Base-by-base conservation (phyloP, 305 asterid species). In the Plantago lanceolata region DNA sequence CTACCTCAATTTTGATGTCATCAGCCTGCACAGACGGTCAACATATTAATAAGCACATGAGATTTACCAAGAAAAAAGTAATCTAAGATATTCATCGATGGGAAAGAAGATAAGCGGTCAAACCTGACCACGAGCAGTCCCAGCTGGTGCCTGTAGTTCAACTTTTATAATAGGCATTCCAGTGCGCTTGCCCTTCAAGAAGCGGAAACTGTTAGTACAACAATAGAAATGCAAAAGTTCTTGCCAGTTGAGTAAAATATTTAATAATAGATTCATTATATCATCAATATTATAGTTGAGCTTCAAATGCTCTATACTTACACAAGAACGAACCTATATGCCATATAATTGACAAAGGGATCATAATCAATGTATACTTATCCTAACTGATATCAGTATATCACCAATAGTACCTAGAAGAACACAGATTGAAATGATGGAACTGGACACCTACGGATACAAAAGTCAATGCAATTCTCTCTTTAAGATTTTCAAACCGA, bases 61-160 rank as follows among this genome's bases (percentile, higher is more conserved):
- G 4, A 61, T 61, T 18, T 57, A 50, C 52, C 58, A 64, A 66
- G 26, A 19, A 58, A 19, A 51, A 64, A 54, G 15, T 63, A 61
- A 26, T 11, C 1, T 15, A 26, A 62, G 48, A 49, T 29, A 9
- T 51, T 65, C 45, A 62, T 54, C 64, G 18, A 37, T 40, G 67
- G 56, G 45, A 55, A 60, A 21, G 65, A 60, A 1, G 35, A 9
- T 26, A 19, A 19, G 20, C 14, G 35, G 65, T 57, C 79, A 69
- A 61, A 93, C 99, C 99, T 86, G 96, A 50, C 99, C 99, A 51
- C 93, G 91, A 29, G 96, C 99, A 74, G 95, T 85, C 26, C 99
- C 99, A 70, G 93, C 99, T 24, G 99, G 99, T 64, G 97, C 79
- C 71, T 81, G 79, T 61, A 94, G 64, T 57, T 85, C 84, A 57